These are phyloP conservation scores for Esteya vermicola DNA, from an alignment of 2,329 filamentous ascomycete species.

Conservation along the genomic window DNA sequence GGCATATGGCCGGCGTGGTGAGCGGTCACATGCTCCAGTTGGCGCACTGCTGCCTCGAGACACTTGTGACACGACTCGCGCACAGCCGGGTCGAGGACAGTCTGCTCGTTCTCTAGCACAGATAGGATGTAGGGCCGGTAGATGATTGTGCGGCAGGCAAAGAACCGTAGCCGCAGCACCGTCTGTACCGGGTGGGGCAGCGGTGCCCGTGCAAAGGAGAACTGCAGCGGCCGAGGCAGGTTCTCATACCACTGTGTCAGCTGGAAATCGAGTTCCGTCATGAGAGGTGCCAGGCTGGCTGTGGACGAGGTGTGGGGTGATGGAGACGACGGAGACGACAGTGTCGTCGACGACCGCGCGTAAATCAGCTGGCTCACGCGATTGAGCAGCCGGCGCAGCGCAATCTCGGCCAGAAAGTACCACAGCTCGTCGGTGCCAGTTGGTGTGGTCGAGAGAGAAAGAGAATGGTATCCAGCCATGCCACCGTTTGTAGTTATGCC, in stretches of 20 bases:
- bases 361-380: constrained; percentile 69
- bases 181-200: constrained; percentile 61
- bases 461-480: too few relatives aligned
- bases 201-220: constrained; percentile 54
- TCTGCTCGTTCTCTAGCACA: constrained; percentile 63
- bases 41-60: constrained; percentile 64
- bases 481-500: too few relatives aligned
- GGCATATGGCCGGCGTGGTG: constrained; percentile 76
- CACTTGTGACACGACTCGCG: constrained; percentile 70
- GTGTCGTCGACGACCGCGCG: constrained; percentile 57
- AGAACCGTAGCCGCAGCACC: constrained; percentile 65
- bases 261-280: constrained; percentile 69
- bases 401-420: constrained; percentile 79
- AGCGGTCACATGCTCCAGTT: constrained; percentile 64
- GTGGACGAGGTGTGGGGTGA: too few relatives aligned
- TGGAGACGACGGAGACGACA: too few relatives aligned
- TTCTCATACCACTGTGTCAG: constrained; percentile 76
- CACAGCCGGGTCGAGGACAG: constrained; percentile 56
- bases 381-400: constrained; percentile 61
- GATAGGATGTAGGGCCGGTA: constrained; percentile 73
- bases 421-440: constrained; percentile 65
- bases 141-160: constrained; percentile 75
- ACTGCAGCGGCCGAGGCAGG: constrained; percentile 60
- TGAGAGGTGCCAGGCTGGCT: constrained; percentile 60
- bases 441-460: too few relatives aligned